These are phyloP conservation scores for Pseudogymnoascus sp. DNA, from an alignment of 2,329 filamentous ascomycete genomes.

Conservation along the genomic window DNA sequence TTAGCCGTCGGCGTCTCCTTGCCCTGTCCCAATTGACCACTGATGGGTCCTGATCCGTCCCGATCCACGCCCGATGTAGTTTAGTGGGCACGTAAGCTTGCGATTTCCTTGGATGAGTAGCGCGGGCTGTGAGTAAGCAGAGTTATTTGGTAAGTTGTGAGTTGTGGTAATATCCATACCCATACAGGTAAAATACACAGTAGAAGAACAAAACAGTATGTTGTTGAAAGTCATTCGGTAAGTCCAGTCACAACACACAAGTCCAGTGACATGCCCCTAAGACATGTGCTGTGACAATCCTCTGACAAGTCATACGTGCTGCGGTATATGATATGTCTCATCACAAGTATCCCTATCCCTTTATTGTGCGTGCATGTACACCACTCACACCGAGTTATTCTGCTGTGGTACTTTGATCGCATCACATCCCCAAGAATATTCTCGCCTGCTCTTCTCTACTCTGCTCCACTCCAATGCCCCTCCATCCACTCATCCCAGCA, in stretches of 20 bases:
- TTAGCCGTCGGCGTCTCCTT: slow-evolving; percentile 4
- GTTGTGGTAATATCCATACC: too few species aligned
- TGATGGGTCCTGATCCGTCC: not conserved
- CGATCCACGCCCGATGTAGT: not conserved
- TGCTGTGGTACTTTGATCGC: not conserved
- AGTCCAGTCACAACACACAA: not conserved
- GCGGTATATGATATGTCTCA: not conserved
- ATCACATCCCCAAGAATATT: not conserved
- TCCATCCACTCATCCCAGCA: not conserved
- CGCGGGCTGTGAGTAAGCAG: slow-evolving; percentile 2
- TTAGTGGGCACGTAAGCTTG: not conserved
- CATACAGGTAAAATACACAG: not conserved
- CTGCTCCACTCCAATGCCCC: too few species aligned
- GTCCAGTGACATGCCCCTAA: not conserved
- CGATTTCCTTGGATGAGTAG: slow-evolving; percentile 1
- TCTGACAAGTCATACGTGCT: not conserved
- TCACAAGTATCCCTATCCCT: not conserved
- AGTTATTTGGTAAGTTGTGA: not conserved
- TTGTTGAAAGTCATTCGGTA: not conserved
- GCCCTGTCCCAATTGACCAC: not conserved
- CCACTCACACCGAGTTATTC: not conserved
- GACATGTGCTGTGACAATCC: not conserved
- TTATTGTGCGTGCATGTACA: not conserved
- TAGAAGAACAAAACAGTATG: not conserved
- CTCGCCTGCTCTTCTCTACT: not conserved